Percentiles rank a stretch among this genome's conserved stretches.
Conservation (phyloP, 495 filamentous ascomycete species). For the Penicillium cataractarum region DNA sequence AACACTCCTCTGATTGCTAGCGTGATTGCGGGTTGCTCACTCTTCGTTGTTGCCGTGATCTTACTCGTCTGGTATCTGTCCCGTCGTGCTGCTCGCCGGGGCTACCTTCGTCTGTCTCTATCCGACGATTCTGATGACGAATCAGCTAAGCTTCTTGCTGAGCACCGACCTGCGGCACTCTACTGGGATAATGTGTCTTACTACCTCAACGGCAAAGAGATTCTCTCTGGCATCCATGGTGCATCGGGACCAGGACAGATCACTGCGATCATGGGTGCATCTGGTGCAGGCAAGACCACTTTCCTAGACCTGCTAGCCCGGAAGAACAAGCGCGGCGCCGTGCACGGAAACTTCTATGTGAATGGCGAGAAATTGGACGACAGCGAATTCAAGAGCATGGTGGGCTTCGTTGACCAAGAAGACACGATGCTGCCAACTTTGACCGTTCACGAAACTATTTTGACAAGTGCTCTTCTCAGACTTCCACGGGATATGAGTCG, state of each 20-base stretch:
- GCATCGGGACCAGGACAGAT: conserved; percentile 87
- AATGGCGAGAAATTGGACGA: conserved; percentile 91
- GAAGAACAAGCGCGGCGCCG: conserved; percentile 91
- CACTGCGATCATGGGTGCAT: conserved; percentile 97
- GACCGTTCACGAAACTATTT: conserved; percentile 96
- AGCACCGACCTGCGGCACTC: conserved; percentile 87
- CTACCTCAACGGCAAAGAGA: conserved; percentile 81
- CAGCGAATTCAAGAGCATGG: conserved; percentile 83
- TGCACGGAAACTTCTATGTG: conserved; percentile 84
- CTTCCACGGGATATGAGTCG: conserved; percentile 89
- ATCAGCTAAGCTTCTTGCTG: conserved; percentile 77
- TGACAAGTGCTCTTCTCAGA: conserved; percentile 88
- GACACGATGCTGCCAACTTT: conserved; percentile 97
- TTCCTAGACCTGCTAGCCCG: conserved; percentile 96
- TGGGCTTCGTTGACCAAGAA: conserved; percentile 97
- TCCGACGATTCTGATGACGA: conserved; percentile 92
- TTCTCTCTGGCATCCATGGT: conserved; percentile 79
- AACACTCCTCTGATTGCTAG: conserved; percentile 96
- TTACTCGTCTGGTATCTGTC: conserved; percentile 88
- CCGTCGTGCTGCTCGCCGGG: conserved; percentile 62
- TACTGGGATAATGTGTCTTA: conserved; percentile 91
- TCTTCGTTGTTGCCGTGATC: conserved; percentile 87
- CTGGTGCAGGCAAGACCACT: conserved; percentile 95
- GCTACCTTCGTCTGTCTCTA: conserved; percentile 74
- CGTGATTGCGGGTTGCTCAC: conserved; percentile 82